Conservation (phyloP, 163 green algal species). For the Volvox carteri region DNA sequence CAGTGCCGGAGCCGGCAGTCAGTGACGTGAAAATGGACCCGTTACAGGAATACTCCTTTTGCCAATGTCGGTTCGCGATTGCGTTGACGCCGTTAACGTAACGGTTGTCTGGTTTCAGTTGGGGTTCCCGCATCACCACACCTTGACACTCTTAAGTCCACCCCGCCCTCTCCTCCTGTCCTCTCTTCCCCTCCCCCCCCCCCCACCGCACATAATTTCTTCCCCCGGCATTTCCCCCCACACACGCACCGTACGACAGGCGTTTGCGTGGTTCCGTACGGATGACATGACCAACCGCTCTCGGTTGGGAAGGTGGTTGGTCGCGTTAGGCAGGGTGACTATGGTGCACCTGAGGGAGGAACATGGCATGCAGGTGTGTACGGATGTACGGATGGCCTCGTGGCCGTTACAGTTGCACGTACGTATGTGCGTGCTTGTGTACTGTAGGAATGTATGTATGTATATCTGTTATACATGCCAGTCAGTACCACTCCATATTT, state of each 20-base stretch:
- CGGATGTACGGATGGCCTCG: not conserved
- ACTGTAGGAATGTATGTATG: too few relatives aligned
- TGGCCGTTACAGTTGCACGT: too few relatives aligned
- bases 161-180: not conserved
- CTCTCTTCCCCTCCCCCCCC: not conserved
- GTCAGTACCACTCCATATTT: too few relatives aligned
- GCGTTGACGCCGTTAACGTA: too few relatives aligned
- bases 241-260: constrained; percentile 11
- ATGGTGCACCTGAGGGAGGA: constrained; percentile 60
- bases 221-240: not conserved
- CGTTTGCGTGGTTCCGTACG: constrained; percentile 46
- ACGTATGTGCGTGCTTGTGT: not conserved
- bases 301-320: constrained; percentile 52
- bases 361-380: constrained; percentile 31
- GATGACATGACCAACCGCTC: not conserved
- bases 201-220: not conserved
- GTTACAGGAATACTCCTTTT: too few relatives aligned
- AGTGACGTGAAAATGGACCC: too few relatives aligned
- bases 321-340: constrained; percentile 48
- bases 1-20: too few relatives aligned
- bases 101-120: too few relatives aligned
- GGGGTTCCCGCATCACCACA: too few relatives aligned
- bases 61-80: too few relatives aligned
- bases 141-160: not conserved
- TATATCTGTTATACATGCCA: too few relatives aligned